phyloP scores from a whole-genome alignment of 371 early-diverging fungal genomes.

The Mortierella sp. region DNA sequence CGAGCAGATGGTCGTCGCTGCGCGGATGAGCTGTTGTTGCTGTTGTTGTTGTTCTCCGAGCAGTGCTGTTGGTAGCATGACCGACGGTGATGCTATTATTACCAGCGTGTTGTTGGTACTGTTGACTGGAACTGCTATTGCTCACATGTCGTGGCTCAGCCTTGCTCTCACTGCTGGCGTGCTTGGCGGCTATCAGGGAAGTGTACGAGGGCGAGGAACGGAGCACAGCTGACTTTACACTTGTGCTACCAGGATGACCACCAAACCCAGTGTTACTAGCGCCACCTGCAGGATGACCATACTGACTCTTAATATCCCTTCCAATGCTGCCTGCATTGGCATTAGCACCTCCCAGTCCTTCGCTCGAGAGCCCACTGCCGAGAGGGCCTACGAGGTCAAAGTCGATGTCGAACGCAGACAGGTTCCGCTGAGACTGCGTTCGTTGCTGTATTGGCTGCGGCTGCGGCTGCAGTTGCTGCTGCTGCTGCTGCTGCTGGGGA shows the following conservation, averaged over 20 bases:
- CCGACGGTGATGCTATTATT: not conserved
- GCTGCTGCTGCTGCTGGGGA: constrained; percentile 4
- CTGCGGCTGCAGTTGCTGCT: constrained; percentile 11
- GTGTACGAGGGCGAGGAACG: constrained; percentile 9
- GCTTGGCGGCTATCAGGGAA: too few relatives aligned
- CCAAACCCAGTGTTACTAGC: too few relatives aligned
- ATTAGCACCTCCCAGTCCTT: not conserved
- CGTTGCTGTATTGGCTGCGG: constrained; percentile 5
- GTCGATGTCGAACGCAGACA: constrained; percentile 19
- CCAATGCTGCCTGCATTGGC: too few relatives aligned
- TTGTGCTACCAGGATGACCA: constrained; percentile 19
- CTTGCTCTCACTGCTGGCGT: constrained; percentile 17
- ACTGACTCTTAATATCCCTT: not conserved
- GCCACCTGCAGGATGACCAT: too few relatives aligned
- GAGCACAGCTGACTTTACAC: constrained; percentile 5
- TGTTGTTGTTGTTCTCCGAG: constrained; percentile 1
- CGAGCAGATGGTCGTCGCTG: constrained; percentile 8
- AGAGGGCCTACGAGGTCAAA: constrained; percentile 18
- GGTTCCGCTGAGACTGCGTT: constrained; percentile 7
- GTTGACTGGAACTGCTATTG: not conserved
- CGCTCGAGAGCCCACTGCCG: constrained; percentile 4
- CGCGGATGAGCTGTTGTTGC: not conserved
- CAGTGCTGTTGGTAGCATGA: not conserved
- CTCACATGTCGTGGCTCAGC: constrained; percentile 7
- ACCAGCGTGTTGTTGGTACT: not conserved